Conservation (phyloP, 129 eudicot species). For the Smallanthus sonchifolius region DNA sequence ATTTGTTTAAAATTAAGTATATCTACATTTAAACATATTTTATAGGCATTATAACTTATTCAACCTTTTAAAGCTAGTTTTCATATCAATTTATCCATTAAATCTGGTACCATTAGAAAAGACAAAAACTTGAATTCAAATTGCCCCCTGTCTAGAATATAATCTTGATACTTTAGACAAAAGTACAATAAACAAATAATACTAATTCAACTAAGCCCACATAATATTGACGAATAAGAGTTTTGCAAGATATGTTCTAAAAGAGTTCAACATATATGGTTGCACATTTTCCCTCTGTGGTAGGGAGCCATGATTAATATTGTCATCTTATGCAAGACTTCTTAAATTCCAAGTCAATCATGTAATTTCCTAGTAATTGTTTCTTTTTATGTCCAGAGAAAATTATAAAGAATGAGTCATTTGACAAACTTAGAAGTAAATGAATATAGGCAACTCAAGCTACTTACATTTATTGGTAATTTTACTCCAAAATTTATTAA, state of each 20-base stretch:
- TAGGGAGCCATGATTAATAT: background rate
- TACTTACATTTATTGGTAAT: too few species aligned
- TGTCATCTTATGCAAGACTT: constrained; percentile 11
- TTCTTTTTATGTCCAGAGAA: background rate
- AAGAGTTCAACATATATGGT: background rate
- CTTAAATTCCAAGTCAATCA: constrained; percentile 2
- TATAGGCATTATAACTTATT: too few species aligned
- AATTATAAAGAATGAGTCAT: background rate
- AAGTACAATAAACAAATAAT: background rate
- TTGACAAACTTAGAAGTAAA: too few species aligned
- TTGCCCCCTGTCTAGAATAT: too few species aligned
- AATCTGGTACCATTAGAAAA: too few species aligned
- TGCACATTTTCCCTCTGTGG: background rate
- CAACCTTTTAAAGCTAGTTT: too few species aligned
- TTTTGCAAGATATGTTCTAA: background rate
- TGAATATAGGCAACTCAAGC: too few species aligned
- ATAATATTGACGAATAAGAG: background rate
- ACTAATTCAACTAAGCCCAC: background rate
- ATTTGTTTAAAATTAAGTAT: too few species aligned
- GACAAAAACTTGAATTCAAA: too few species aligned
- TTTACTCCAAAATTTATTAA: too few species aligned
- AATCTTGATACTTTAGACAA: background rate
- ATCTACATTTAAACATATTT: too few species aligned
- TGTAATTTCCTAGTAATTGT: background rate
- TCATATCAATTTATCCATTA: too few species aligned